These are phyloP conservation scores for Suillus occidentalis DNA, from an alignment of 768 basidiomycete genomes.

Conservation along the genomic window DNA sequence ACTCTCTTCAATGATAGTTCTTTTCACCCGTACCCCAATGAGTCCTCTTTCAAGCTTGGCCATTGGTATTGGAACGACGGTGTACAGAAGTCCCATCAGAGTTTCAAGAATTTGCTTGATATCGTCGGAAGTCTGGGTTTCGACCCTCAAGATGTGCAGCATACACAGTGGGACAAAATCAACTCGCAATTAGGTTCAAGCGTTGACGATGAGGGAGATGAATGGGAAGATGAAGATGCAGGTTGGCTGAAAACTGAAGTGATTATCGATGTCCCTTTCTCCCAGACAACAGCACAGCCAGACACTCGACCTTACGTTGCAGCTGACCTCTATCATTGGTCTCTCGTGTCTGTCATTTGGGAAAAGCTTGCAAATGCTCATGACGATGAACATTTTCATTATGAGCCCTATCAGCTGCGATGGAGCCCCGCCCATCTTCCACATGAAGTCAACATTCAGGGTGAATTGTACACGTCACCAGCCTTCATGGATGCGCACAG, in stretches of 20 bases:
- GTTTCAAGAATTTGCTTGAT: constrained; percentile 5
- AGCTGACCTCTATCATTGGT: too few species aligned
- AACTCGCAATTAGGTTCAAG: not conserved
- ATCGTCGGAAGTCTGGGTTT: constrained; percentile 5
- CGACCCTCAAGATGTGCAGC: constrained; percentile 1
- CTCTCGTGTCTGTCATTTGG: too few species aligned
- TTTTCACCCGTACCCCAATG: constrained; percentile 17
- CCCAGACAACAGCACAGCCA: too few species aligned
- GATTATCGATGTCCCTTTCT: too few species aligned
- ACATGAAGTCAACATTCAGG: constrained; percentile 8
- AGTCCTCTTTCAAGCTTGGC: constrained; percentile 14
- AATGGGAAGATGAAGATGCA: constrained; percentile 16
- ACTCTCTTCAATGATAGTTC: not conserved
- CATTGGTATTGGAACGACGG: constrained; percentile 24
- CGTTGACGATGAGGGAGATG: not conserved
- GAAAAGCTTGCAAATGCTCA: too few species aligned
- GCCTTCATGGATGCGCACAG: constrained; percentile 13
- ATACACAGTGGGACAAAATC: constrained; percentile 1
- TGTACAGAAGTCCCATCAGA: constrained; percentile 14
- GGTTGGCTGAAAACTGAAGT: too few species aligned
- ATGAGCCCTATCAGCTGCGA: constrained; percentile 9
- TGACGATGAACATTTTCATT: constrained; percentile 14
- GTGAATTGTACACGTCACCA: constrained; percentile 19
- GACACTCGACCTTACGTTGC: too few species aligned
- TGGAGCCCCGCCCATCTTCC: not conserved